Evolutionary conservation across 2,329 filamentous ascomycete species (phyloP).

Genomic region (Diaporthe vexans): DNA sequence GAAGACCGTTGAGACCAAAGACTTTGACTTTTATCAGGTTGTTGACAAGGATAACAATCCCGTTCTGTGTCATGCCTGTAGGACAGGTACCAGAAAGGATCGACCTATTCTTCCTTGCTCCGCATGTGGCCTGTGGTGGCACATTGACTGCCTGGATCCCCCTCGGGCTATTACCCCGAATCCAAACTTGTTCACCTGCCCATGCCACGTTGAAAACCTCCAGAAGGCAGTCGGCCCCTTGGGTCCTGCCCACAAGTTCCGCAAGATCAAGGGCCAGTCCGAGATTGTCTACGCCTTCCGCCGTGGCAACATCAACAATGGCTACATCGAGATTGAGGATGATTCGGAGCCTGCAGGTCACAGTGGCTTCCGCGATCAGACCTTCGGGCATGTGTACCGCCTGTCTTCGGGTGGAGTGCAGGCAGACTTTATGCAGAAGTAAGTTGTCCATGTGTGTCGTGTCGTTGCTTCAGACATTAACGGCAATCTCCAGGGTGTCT

Average conservation of each 20-base stretch:
- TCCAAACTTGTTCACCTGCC: constrained; percentile 87
- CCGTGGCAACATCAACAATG: constrained; percentile 79
- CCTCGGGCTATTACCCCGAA: constrained; percentile 85
- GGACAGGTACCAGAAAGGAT: constrained; percentile 71
- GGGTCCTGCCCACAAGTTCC: constrained; percentile 72
- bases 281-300: constrained; percentile 65
- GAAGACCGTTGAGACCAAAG: constrained; percentile 72
- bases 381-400: constrained; percentile 33
- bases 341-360: constrained; percentile 58
- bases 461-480: background rate
- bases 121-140: constrained; percentile 85
- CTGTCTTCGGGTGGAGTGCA: constrained; percentile 31
- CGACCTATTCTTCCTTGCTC: constrained; percentile 89
- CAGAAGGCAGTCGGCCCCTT: constrained; percentile 67
- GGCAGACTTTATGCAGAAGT: constrained; percentile 40
- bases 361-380: constrained; percentile 47
- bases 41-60: constrained; percentile 80
- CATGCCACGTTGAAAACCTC: constrained; percentile 86
- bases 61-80: constrained; percentile 84
- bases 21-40: constrained; percentile 76
- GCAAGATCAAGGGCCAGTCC: constrained; percentile 69
- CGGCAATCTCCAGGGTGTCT: background rate
- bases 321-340: constrained; percentile 77
- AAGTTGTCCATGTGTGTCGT: background rate
- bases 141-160: constrained; percentile 91